Conservation (phyloP, 345 rosid species). For the Zanthoxylum bungeanum region DNA sequence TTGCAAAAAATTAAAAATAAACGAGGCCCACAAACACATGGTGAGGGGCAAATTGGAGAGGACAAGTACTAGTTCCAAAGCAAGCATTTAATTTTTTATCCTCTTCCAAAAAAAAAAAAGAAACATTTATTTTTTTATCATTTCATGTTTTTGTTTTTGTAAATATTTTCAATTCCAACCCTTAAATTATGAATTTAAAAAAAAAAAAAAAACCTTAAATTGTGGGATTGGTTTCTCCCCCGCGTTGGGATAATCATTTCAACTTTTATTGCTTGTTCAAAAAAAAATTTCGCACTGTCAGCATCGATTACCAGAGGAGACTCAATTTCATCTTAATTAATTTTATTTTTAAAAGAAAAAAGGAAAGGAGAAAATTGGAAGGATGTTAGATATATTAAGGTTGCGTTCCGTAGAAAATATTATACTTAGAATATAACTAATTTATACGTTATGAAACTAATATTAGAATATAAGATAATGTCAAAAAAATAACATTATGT, state of each 20-base stretch:
- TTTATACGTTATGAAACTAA: too few species aligned
- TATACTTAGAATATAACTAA: too few species aligned
- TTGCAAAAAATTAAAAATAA: too few species aligned
- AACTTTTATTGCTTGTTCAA: neutral
- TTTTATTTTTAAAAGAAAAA: neutral
- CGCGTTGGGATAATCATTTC: slow-evolving; percentile 21
- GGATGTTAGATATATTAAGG: neutral
- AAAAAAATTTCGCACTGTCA: too few species aligned
- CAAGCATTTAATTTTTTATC: neutral
- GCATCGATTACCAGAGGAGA: too few species aligned
- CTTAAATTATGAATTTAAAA: slow-evolving; percentile 27
- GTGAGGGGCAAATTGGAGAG: slow-evolving; percentile 9
- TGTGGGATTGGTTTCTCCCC: slow-evolving; percentile 28
- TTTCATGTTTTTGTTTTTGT: slow-evolving; percentile 20
- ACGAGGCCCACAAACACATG: too few species aligned
- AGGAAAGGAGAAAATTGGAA: neutral
- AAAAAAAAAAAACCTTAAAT: too few species aligned
- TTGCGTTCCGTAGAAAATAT: too few species aligned
- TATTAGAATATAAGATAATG: too few species aligned
- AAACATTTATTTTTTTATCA: slow-evolving; percentile 17
- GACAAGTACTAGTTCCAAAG: slow-evolving; percentile 22
- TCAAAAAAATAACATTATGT: too few species aligned
- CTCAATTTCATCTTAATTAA: neutral
- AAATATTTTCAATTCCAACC: slow-evolving; percentile 41
- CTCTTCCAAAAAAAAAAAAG: too few species aligned